Conservation (phyloP, 345 rosid species). For the Microcos paniculata region DNA sequence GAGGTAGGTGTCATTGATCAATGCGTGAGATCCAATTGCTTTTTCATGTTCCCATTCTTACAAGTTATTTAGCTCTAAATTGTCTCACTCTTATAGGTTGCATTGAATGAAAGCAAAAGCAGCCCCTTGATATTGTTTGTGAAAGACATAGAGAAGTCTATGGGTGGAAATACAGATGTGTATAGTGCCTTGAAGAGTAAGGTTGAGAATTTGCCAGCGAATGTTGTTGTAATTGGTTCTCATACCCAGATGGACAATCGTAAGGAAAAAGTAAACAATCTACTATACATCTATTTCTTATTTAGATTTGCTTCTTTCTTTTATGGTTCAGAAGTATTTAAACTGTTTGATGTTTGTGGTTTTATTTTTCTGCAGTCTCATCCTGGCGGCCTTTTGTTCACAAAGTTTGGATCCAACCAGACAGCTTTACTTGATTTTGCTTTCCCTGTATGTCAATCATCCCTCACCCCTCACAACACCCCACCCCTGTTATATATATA, state of each 20-base stretch:
- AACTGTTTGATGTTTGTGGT: not conserved
- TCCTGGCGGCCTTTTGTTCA: constrained; percentile 87
- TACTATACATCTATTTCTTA: not conserved
- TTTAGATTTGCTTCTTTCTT: not conserved
- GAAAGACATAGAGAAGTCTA: constrained; percentile 90
- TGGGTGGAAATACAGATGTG: constrained; percentile 73
- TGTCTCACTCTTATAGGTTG: constrained; percentile 53
- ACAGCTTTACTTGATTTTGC: constrained; percentile 91
- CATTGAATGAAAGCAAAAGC: constrained; percentile 61
- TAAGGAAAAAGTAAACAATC: constrained; percentile 82
- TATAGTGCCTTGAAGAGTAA: constrained; percentile 63
- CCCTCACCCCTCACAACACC: too few species aligned
- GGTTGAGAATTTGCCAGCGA: constrained; percentile 75
- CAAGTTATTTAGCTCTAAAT: constrained; percentile 4
- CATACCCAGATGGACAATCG: constrained; percentile 87
- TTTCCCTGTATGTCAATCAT: constrained; percentile 75
- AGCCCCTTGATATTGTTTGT: constrained; percentile 74
- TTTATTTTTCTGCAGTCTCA: constrained; percentile 62
- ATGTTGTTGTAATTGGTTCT: constrained; percentile 84
- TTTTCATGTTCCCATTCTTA: not conserved
- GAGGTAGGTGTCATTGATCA: constrained; percentile 48
- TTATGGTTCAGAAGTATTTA: not conserved
- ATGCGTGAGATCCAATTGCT: not conserved
- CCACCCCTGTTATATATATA: too few species aligned
- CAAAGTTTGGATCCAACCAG: constrained; percentile 93